These are phyloP conservation scores for Marasmius sp. DNA, from an alignment of 1,284 basidiomycete species.

Conservation along the genomic window DNA sequence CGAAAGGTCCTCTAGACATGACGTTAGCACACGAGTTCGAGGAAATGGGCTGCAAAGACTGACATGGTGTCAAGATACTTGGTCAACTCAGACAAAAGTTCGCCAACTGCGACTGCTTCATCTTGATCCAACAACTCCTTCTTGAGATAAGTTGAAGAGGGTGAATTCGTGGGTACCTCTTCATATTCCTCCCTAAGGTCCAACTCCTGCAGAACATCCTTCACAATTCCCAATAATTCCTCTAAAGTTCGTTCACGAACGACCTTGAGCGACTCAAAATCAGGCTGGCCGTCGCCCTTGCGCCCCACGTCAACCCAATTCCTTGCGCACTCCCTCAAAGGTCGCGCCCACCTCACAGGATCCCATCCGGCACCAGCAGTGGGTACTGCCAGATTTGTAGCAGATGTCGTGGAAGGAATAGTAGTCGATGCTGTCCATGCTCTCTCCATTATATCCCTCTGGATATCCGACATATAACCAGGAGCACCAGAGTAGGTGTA, in stretches of 20 bases:
- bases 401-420: slow-evolving; percentile 49
- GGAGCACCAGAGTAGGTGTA: slow-evolving; percentile 63
- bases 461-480: slow-evolving; percentile 50
- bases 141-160: slow-evolving; percentile 33
- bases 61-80: slow-evolving; percentile 55
- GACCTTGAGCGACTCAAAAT: slow-evolving; percentile 26
- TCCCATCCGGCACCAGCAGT: slow-evolving; percentile 53
- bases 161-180: neutral
- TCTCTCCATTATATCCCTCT: slow-evolving; percentile 61
- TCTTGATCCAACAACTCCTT: slow-evolving; percentile 52
- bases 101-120: slow-evolving; percentile 61
- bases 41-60: slow-evolving; percentile 32
- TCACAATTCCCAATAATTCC: slow-evolving; percentile 65
- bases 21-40: slow-evolving; percentile 1
- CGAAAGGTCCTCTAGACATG: slow-evolving; percentile 48
- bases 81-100: slow-evolving; percentile 55
- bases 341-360: slow-evolving; percentile 53
- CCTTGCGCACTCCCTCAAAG: slow-evolving; percentile 50
- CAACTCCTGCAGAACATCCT: slow-evolving; percentile 70
- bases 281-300: slow-evolving; percentile 20
- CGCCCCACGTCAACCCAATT: slow-evolving; percentile 51
- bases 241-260: slow-evolving; percentile 60
- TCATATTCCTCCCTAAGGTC: slow-evolving; percentile 61
- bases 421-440: slow-evolving; percentile 45
- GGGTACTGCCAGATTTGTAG: slow-evolving; percentile 30